Evolutionary conservation across 2,329 filamentous ascomycete genomes (phyloP).

Genomic region (Fusarium sp.): DNA sequence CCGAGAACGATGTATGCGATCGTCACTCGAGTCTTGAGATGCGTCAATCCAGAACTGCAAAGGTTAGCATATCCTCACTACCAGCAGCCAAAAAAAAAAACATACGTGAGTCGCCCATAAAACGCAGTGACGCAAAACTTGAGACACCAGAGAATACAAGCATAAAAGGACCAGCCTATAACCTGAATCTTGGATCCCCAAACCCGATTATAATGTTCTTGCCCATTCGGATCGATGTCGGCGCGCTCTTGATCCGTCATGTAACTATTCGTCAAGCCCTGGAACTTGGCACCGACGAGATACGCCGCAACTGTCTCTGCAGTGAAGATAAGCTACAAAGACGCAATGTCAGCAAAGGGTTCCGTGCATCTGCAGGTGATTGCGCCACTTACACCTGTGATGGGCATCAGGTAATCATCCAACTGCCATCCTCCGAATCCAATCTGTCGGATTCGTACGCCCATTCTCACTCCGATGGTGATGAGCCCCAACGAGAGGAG

Average conservation of each 20-base stretch:
- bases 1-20: constrained; percentile 31
- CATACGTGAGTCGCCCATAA: constrained; percentile 45
- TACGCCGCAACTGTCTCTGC: constrained; percentile 35
- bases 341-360: neutral
- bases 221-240: constrained; percentile 10
- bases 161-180: constrained; percentile 46
- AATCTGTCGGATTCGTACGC: constrained; percentile 27
- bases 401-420: constrained; percentile 36
- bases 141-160: constrained; percentile 43
- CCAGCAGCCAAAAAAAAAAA: neutral
- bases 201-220: constrained; percentile 36
- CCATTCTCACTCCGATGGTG: constrained; percentile 26
- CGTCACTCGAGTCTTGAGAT: constrained; percentile 19
- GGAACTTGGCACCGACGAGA: constrained; percentile 34
- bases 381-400: constrained; percentile 32
- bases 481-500: constrained; percentile 33
- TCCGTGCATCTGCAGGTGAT: neutral
- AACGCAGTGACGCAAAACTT: constrained; percentile 44
- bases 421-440: constrained; percentile 26
- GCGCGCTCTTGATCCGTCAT: constrained; percentile 31
- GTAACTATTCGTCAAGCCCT: constrained; percentile 36
- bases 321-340: constrained; percentile 28
- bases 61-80: neutral
- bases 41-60: constrained; percentile 25
- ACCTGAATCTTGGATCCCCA: constrained; percentile 46